Percentiles rank a stretch among this genome's conserved stretches.
These are phyloP conservation scores for Nannochloropsis gaditana DNA, from an alignment of 108 stramenopile species.

Conservation along the genomic window DNA sequence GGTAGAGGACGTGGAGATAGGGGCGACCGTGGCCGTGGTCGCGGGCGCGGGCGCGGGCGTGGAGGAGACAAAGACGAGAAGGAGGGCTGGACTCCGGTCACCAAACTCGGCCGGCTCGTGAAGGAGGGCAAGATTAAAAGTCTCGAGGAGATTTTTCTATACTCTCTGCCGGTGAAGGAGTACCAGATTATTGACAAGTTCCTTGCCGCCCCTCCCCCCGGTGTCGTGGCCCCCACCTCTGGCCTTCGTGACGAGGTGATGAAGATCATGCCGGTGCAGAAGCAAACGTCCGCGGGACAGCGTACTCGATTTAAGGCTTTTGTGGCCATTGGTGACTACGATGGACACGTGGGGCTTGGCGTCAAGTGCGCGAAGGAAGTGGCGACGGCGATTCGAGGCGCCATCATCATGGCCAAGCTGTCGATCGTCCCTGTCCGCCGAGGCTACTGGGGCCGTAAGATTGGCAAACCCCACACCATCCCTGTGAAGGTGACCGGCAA, in stretches of 20 bases:
- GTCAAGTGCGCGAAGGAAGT: conserved; percentile 98
- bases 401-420: conserved; percentile 97
- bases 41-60: conserved; percentile 73
- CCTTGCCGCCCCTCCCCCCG: conserved; percentile 50
- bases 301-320: conserved; percentile 99
- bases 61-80: conserved; percentile 64
- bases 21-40: conserved; percentile 78
- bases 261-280: conserved; percentile 99
- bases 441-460: conserved; percentile 97
- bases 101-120: conserved; percentile 99
- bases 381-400: conserved; percentile 98
- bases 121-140: conserved; percentile 97
- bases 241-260: conserved; percentile 90
- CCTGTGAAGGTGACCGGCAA: conserved; percentile 99
- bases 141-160: conserved; percentile 99
- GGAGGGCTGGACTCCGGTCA: conserved; percentile 91
- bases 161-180: conserved; percentile 99
- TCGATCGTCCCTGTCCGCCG: conserved; percentile 96
- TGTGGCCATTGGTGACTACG: conserved; percentile 92
- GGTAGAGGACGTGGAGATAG: conserved; percentile 48
- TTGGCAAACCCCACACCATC: conserved; percentile 95
- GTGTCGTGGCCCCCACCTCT: conserved; percentile 71
- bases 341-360: conserved; percentile 98
- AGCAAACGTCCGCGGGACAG: conserved; percentile 94
- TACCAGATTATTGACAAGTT: conserved; percentile 96